These are phyloP conservation scores for Tuctoria greenei DNA, from an alignment of 176 grass and related monocot species.

Conservation along the genomic window DNA sequence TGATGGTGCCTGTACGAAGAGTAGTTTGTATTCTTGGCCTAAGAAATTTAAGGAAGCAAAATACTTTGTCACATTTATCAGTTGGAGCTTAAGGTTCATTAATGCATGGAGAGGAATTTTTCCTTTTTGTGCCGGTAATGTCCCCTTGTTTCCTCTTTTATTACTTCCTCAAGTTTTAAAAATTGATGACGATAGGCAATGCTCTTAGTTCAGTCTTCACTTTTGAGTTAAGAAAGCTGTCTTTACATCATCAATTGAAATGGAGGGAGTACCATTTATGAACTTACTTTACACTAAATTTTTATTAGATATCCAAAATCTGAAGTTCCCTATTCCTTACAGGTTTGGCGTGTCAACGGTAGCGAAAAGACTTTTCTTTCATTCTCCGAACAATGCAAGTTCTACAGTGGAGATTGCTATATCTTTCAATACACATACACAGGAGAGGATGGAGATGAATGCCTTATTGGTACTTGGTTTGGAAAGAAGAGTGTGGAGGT, in stretches of 20 bases:
- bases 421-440: constrained; percentile 97
- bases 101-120: neutral
- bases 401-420: constrained; percentile 96
- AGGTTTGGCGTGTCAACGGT: constrained; percentile 93
- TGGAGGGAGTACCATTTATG: neutral
- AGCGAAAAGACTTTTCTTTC: constrained; percentile 78
- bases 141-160: neutral
- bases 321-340: constrained; percentile 27
- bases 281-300: neutral
- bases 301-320: constrained; percentile 19
- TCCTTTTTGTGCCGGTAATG: neutral
- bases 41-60: neutral
- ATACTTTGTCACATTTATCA: neutral
- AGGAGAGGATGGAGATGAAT: constrained; percentile 83
- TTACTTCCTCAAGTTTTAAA: neutral
- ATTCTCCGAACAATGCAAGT: constrained; percentile 94
- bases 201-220: neutral
- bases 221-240: neutral
- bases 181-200: neutral
- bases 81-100: neutral
- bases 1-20: neutral
- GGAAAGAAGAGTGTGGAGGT: constrained; percentile 90
- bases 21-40: neutral
- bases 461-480: constrained; percentile 91
- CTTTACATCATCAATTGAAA: neutral